A percentile compares a stretch with the other conserved stretches of the same genome.
Conservation (phyloP, 2,329 filamentous ascomycete genomes). For the Sporothrix inflata region DNA sequence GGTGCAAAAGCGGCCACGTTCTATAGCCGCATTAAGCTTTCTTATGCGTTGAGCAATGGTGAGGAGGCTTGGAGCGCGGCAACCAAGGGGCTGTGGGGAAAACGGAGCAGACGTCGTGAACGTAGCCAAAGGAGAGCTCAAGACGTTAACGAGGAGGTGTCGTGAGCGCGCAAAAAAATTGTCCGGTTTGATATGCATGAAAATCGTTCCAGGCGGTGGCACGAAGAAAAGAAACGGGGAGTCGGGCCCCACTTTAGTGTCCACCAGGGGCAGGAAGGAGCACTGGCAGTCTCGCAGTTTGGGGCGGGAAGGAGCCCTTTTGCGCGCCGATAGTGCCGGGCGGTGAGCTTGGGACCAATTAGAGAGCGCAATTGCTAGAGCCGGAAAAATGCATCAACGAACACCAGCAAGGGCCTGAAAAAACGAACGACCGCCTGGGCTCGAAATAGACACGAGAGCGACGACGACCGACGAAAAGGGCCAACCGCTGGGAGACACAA, state of each 20-base stretch:
- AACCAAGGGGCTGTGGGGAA: conserved; percentile 16
- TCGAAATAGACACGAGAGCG: conserved; percentile 18
- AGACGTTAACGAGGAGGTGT: conserved; percentile 7
- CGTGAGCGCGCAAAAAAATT: conserved; percentile 26
- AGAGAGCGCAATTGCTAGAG: conserved; percentile 34
- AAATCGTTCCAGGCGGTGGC: conserved; percentile 29
- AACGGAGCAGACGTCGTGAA: conserved; percentile 2
- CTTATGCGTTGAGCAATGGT: conserved; percentile 22
- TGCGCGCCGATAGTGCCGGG: conserved; percentile 29
- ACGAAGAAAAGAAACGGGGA: conserved; percentile 20
- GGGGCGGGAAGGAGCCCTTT: conserved; percentile 12
- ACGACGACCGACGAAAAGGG: not conserved
- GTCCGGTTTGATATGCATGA: conserved; percentile 29
- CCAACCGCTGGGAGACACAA: conserved; percentile 7
- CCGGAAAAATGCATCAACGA: conserved; percentile 21
- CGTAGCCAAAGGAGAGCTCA: not conserved
- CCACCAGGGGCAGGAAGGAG: conserved; percentile 8
- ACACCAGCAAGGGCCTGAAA: conserved; percentile 18
- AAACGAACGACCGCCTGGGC: conserved; percentile 12
- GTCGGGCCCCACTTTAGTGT: conserved; percentile 13
- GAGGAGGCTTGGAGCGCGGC: conserved; percentile 22
- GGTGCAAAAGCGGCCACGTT: conserved; percentile 13
- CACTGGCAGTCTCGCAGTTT: not conserved
- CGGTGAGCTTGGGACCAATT: conserved; percentile 43
- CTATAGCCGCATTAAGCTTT: conserved; percentile 26